Evolutionary conservation across 345 rosid species (phyloP), one percentile per base, ranked within the genome.

Genomic region (Lepidium africanum): DNA sequence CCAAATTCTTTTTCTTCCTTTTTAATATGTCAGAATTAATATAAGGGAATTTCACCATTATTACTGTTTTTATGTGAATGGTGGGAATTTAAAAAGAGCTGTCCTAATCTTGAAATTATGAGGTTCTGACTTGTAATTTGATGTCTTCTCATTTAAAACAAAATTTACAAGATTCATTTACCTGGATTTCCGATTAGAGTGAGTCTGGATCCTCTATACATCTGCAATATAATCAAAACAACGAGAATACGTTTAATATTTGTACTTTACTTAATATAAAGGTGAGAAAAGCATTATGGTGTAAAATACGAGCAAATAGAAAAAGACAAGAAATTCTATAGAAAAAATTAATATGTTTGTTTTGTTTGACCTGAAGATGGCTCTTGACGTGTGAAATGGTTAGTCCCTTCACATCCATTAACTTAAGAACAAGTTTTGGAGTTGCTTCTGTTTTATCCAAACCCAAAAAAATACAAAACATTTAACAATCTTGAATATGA

Each of bases 341-440:
- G 5, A 8, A 3, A 3, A 30, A 65, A 6, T 8, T 49, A 13
- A 9, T 5, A 56, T 12, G 1, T 5, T 55, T 46, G 3, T 54
- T 13, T 45, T 52, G 12, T 25, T 52, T 62, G 58, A 92, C 98
- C 96, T 94, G 99, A 41, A 94, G 96, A 76, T 94, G 99, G 86
- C 99, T 94, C 81, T 94, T 94, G 55, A 94, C 97, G 72, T 94
- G 99, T 60, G 97, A 88, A 70, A 94, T 94, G 70, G 99, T 94
- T 61, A 94, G 91, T 42, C 99, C 99, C 75, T 90, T 83, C 68
- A 94, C 99, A 82, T 89, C 96, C 99, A 94, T 94, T 52, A 94
- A 56, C 84, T 91, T 92, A 62, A 94, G 97, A 65, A 94, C 99
- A n/a, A 91, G 92, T 70, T 94, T 94, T 23, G 99, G 99, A 6